These are phyloP conservation scores for Solanum acaule DNA, from an alignment of 257 asterid genomes.

Conservation along the genomic window DNA sequence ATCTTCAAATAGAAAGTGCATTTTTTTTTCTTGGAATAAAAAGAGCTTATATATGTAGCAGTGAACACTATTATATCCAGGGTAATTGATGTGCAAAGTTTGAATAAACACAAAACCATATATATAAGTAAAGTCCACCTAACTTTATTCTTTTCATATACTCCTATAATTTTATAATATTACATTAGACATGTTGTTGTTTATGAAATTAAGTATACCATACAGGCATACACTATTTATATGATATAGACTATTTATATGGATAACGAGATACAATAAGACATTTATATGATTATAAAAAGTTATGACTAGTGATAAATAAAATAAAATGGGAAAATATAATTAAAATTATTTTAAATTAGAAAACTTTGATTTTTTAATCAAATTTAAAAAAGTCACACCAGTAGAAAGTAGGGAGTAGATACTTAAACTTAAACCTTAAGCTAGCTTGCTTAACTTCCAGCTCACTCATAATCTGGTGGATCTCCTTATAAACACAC, in stretches of 20 bases:
- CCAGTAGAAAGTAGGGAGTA: not conserved
- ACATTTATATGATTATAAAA: not conserved
- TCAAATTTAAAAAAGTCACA: not conserved
- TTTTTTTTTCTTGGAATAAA: not conserved
- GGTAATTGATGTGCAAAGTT: not conserved
- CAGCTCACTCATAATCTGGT: not conserved
- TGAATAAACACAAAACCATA: not conserved
- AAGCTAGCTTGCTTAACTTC: not conserved
- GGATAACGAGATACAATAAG: not conserved
- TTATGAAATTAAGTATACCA: not conserved
- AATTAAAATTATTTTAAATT: not conserved
- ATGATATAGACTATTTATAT: not conserved
- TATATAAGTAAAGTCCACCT: not conserved
- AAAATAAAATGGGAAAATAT: not conserved
- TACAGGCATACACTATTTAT: not conserved
- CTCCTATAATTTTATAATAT: no score
- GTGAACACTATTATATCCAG: not conserved
- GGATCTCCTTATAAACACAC: not conserved
- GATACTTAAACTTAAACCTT: not conserved
- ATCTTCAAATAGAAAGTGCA: not conserved
- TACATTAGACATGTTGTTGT: not conserved
- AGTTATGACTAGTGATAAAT: not conserved
- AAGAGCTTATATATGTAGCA: not conserved
- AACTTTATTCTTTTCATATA: not conserved
- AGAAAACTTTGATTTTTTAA: not conserved